A percentile compares a stretch with the other conserved stretches of the same genome.
These are phyloP conservation scores for Plasmodium vivax DNA, from an alignment of 169 alveolate genomes.

Conservation along the genomic window DNA sequence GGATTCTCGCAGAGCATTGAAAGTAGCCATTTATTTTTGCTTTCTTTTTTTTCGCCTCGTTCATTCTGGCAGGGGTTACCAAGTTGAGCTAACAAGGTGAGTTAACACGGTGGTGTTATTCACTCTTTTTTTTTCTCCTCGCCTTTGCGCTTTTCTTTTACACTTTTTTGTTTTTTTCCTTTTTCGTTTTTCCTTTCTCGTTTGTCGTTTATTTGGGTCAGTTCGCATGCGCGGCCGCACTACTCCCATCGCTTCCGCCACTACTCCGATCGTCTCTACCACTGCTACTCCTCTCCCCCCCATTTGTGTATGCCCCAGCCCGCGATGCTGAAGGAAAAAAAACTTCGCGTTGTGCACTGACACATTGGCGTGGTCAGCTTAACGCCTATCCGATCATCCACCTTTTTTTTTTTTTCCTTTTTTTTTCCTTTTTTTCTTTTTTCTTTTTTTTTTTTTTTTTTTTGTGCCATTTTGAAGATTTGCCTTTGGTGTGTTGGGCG, in stretches of 20 bases:
- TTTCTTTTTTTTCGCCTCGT: neutral
- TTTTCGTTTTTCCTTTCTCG: neutral
- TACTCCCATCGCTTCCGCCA: neutral
- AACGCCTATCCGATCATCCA: neutral
- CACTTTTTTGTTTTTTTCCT: neutral
- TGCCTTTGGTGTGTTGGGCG: neutral
- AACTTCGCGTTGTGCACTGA: neutral
- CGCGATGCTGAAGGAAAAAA: neutral
- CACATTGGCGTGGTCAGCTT: neutral
- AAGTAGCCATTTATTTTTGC: neutral
- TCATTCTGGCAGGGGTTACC: neutral
- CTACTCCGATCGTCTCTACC: neutral
- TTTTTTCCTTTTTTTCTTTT: neutral
- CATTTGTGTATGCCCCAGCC: neutral
- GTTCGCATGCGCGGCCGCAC: neutral
- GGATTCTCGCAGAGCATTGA: neutral
- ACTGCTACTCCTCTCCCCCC: neutral
- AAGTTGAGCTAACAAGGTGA: neutral
- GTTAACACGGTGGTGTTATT: neutral
- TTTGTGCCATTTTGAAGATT: neutral
- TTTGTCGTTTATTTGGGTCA: neutral
- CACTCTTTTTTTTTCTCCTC: neutral
- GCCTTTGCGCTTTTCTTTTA: neutral
- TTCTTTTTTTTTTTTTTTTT: neutral
- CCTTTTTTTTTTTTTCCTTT: neutral